phyloP scores from a whole-genome alignment of 148 eudicot genomes.

The Cornus kousa region DNA sequence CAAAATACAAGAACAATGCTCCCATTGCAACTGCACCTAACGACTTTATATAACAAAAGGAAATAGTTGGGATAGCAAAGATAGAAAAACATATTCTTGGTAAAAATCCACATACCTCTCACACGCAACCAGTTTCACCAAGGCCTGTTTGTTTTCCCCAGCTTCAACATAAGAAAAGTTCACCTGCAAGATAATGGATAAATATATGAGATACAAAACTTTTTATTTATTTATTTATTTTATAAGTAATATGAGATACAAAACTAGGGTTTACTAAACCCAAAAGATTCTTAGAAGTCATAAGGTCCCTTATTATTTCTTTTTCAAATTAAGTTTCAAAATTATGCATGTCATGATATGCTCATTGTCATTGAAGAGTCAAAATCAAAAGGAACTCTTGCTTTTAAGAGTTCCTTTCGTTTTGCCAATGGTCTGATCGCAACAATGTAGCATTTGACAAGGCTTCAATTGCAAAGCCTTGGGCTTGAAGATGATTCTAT shows the following conservation, averaged over 20 bases:
- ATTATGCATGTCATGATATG: too few relatives aligned
- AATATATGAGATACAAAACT: neutral
- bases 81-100: neutral
- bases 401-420: too few relatives aligned
- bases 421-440: too few relatives aligned
- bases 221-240: too few relatives aligned
- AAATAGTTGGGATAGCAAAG: neutral
- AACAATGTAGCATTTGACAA: too few relatives aligned
- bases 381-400: too few relatives aligned
- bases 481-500: too few relatives aligned
- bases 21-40: neutral
- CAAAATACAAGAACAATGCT: neutral
- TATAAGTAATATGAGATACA: neutral
- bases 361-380: neutral
- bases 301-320: too few relatives aligned
- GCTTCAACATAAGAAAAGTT: constrained; percentile 86
- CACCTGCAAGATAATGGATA: constrained; percentile 45
- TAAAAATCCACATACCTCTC: constrained; percentile 47
- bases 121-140: constrained; percentile 89
- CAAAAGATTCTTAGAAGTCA: too few relatives aligned
- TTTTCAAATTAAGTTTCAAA: too few relatives aligned
- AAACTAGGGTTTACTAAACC: neutral
- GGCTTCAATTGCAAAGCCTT: too few relatives aligned
- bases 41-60: neutral
- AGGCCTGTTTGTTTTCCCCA: constrained; percentile 87